These are phyloP conservation scores for Alternaria arbusti DNA, from an alignment of 2,329 filamentous ascomycete genomes.

Conservation along the genomic window DNA sequence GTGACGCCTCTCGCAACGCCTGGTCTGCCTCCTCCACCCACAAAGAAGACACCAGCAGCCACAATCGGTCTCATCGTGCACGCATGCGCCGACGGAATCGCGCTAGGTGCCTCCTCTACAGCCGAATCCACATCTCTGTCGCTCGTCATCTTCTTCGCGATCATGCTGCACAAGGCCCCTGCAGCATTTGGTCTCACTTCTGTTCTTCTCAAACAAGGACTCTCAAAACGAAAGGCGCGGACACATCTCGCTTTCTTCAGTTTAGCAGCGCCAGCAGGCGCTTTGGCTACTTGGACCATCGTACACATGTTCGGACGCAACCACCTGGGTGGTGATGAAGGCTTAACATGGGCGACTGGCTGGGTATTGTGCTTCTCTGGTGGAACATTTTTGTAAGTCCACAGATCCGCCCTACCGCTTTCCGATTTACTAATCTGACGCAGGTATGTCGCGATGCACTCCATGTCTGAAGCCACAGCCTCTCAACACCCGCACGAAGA, in stretches of 20 bases:
- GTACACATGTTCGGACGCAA: slow-evolving; percentile 75
- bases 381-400: slow-evolving; percentile 87
- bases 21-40: slow-evolving; percentile 42
- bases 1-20: slow-evolving; percentile 40
- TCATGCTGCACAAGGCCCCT: slow-evolving; percentile 97
- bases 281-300: slow-evolving; percentile 80
- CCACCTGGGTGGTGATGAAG: slow-evolving; percentile 62
- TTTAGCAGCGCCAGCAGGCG: slow-evolving; percentile 85
- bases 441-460: slow-evolving; percentile 97
- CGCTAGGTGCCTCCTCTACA: slow-evolving; percentile 82
- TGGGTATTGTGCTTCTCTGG: slow-evolving; percentile 94
- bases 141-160: slow-evolving; percentile 91
- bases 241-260: slow-evolving; percentile 91
- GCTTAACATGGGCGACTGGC: slow-evolving; percentile 85
- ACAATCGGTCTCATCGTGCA: slow-evolving; percentile 96
- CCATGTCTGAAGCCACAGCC: slow-evolving; percentile 80
- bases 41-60: slow-evolving; percentile 52
- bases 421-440: slow-evolving; percentile 7
- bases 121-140: slow-evolving; percentile 70
- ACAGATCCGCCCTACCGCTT: slow-evolving; percentile 16
- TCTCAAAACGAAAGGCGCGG: slow-evolving; percentile 83
- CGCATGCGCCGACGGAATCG: slow-evolving; percentile 92
- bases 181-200: slow-evolving; percentile 95
- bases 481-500: slow-evolving; percentile 36
- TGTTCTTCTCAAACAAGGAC: slow-evolving; percentile 85